These are phyloP conservation scores for Gonapodya sp. DNA, from an alignment of 192 early-diverging fungal species.

Conservation along the genomic window DNA sequence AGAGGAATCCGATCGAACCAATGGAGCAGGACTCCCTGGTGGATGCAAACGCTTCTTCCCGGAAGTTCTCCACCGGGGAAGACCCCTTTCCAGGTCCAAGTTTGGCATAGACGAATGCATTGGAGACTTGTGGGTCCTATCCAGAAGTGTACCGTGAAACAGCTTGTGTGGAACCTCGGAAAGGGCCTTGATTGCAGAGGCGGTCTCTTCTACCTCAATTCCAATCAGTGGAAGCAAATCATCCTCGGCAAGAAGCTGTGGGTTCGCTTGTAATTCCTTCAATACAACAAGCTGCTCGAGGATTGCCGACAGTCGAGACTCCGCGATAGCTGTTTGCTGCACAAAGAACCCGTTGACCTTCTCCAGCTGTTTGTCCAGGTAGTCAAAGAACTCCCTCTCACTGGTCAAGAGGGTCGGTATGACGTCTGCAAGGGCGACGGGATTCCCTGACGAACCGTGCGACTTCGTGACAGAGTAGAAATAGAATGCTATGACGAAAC, in stretches of 20 bases:
- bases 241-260: background rate
- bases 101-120: background rate
- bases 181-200: background rate
- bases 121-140: background rate
- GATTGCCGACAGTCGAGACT: background rate
- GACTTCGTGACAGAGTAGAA: background rate
- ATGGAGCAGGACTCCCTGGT: background rate
- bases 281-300: background rate
- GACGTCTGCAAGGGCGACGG: background rate
- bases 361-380: constrained; percentile 8
- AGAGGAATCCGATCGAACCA: background rate
- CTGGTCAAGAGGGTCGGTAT: background rate
- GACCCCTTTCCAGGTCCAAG: background rate
- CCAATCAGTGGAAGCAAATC: background rate
- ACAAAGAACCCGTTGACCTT: constrained; percentile 1
- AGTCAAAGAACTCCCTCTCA: background rate
- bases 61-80: background rate
- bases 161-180: background rate
- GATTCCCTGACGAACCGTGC: background rate
- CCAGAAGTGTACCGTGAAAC: background rate
- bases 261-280: background rate
- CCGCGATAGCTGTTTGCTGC: background rate
- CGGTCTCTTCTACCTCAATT: background rate
- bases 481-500: background rate
- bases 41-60: too few species aligned